Conservation (phyloP, 225 moss, liverwort and hornwort species). For the Lunularia cruciata region DNA sequence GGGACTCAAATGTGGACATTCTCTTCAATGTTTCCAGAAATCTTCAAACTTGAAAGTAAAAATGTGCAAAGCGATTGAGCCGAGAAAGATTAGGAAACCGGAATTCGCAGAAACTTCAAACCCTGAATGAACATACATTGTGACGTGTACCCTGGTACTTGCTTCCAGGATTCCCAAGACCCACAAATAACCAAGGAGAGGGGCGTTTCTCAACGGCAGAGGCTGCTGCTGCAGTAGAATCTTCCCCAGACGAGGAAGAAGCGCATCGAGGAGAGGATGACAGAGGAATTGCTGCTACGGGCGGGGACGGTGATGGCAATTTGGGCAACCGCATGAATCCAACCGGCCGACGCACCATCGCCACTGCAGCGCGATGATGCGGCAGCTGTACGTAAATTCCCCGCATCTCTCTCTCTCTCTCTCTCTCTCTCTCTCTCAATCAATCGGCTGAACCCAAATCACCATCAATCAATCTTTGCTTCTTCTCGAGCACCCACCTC, state of each 20-base stretch:
- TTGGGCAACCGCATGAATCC: conserved; percentile 26
- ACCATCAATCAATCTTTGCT: too few relatives aligned
- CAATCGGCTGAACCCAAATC: too few relatives aligned
- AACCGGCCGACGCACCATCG: conserved; percentile 32
- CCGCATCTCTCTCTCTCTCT: conserved; percentile 41
- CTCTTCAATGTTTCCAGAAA: too few relatives aligned
- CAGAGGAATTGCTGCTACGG: conserved; percentile 20
- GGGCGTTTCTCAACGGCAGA: conserved; percentile 43
- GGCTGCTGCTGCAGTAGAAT: conserved; percentile 10
- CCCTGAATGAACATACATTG: conserved; percentile 76
- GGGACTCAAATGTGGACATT: too few relatives aligned
- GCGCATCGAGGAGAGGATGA: conserved; percentile 34
- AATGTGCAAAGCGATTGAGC: too few relatives aligned
- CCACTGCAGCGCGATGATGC: conserved; percentile 36
- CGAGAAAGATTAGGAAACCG: too few relatives aligned
- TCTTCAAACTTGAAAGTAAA: neutral
- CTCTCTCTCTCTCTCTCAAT: neutral
- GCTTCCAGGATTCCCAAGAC: conserved; percentile 90
- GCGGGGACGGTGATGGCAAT: neutral
- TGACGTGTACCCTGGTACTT: conserved; percentile 98
- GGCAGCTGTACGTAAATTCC: conserved; percentile 48
- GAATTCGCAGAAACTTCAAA: too few relatives aligned
- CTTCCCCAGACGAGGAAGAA: conserved; percentile 18
- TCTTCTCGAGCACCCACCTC: too few relatives aligned
- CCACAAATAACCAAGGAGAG: conserved; percentile 90